A percentile compares a stretch with the other conserved stretches of the same genome.
Conservation (phyloP, 441 rosid genomes). For the Pelargonium australe region DNA sequence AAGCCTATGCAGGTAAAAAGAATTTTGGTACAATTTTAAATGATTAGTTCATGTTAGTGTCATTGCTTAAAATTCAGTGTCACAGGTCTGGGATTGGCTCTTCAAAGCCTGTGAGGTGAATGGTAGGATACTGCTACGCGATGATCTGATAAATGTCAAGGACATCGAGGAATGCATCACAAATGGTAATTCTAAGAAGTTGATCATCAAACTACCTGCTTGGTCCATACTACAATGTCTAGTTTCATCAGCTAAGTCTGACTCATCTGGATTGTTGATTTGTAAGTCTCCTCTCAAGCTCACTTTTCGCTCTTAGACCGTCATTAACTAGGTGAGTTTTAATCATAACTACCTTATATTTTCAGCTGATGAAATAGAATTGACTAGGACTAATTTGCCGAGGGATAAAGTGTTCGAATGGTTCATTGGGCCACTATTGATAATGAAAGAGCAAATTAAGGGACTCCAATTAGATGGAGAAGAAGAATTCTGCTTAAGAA, state of each 20-base stretch:
- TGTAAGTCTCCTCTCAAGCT: slow-evolving; percentile 37
- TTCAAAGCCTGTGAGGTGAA: slow-evolving; percentile 78
- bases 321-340: neutral
- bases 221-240: slow-evolving; percentile 74
- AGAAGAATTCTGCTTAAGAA: slow-evolving; percentile 55
- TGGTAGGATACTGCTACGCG: slow-evolving; percentile 56
- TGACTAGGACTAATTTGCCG: slow-evolving; percentile 50
- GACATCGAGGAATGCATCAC: slow-evolving; percentile 60
- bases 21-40: slow-evolving; percentile 3
- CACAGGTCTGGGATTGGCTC: slow-evolving; percentile 86
- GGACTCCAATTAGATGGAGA: slow-evolving; percentile 42
- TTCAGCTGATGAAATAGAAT: slow-evolving; percentile 59
- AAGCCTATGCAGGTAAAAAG: slow-evolving; percentile 60
- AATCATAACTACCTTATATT: slow-evolving; percentile 11
- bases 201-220: slow-evolving; percentile 53
- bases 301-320: neutral
- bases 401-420: slow-evolving; percentile 59
- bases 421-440: slow-evolving; percentile 58
- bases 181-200: slow-evolving; percentile 57
- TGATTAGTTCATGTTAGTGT: neutral
- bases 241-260: slow-evolving; percentile 55
- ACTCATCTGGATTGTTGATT: slow-evolving; percentile 61
- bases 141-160: slow-evolving; percentile 47
- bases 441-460: slow-evolving; percentile 76
- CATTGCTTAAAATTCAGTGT: neutral